A percentile compares a stretch with the other conserved stretches of the same genome.
These are phyloP conservation scores for Deuterostichococcus epilithicus DNA, from an alignment of 139 green algal species.

Conservation along the genomic window DNA sequence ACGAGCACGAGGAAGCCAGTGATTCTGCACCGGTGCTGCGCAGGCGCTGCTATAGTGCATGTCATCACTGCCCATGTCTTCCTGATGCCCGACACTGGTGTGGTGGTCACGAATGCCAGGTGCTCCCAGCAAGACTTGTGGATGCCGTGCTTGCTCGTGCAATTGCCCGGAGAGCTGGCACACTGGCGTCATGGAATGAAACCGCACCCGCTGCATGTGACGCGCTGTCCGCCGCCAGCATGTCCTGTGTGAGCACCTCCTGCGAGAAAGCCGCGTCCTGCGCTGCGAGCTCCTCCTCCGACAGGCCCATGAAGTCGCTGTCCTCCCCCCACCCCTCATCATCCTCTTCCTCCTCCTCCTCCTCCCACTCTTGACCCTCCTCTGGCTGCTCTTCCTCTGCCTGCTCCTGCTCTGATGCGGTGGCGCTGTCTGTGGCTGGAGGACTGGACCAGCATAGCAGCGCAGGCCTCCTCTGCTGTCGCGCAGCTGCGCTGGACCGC, in stretches of 20 bases:
- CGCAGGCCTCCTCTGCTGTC: not conserved
- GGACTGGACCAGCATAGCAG: no score
- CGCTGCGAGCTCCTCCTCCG: not conserved
- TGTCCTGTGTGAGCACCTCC: constrained; percentile 51
- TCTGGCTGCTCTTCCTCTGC: not conserved
- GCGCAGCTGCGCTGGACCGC: no score
- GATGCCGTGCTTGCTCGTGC: not conserved
- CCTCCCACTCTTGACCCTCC: not conserved
- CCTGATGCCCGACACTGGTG: not conserved
- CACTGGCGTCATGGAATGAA: not conserved
- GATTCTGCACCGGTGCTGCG: no score
- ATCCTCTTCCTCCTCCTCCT: not conserved
- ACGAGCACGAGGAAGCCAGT: no score
- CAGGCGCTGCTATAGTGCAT: not conserved
- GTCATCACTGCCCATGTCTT: not conserved
- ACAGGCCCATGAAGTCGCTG: not conserved
- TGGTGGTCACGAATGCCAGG: no score
- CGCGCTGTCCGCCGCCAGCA: constrained; percentile 17
- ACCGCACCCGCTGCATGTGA: not conserved
- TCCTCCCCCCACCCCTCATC: not conserved
- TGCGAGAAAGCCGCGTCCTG: not conserved
- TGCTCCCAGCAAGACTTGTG: not conserved
- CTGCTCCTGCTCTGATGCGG: not conserved
- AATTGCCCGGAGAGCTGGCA: not conserved
- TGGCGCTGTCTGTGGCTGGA: not conserved